phyloP scores from a whole-genome alignment of 1,284 basidiomycete species.

The Ganoderma leucocontextum region DNA sequence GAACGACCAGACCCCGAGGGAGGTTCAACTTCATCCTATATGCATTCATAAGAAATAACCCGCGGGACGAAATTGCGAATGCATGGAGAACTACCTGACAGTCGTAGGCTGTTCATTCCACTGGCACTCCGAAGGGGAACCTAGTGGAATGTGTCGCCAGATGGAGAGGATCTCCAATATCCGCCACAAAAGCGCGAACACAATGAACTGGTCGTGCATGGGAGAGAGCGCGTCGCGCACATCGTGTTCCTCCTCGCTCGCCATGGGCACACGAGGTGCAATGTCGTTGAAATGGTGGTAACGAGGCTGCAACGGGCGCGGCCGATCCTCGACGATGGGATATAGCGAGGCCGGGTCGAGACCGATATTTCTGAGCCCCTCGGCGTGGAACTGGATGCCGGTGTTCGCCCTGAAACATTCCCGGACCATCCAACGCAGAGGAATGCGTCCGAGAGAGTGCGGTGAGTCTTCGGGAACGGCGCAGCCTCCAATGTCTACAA shows the following conservation, averaged over 20 bases:
- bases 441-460: slow-evolving; percentile 63
- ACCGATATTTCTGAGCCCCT: slow-evolving; percentile 55
- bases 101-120: background rate
- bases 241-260: slow-evolving; percentile 59
- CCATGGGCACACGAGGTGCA: slow-evolving; percentile 35
- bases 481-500: slow-evolving; percentile 60
- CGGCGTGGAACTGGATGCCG: slow-evolving; percentile 49
- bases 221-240: slow-evolving; percentile 55
- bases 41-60: too few relatives aligned
- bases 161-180: slow-evolving; percentile 48
- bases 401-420: slow-evolving; percentile 55
- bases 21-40: too few relatives aligned
- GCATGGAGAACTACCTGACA: background rate
- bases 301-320: slow-evolving; percentile 3
- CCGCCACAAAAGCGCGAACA: slow-evolving; percentile 58
- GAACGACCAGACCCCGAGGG: background rate
- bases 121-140: background rate
- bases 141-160: background rate
- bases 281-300: background rate
- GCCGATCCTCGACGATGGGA: slow-evolving; percentile 13
- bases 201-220: slow-evolving; percentile 59
- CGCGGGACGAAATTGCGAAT: background rate
- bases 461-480: slow-evolving; percentile 59
- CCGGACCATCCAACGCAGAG: slow-evolving; percentile 73
- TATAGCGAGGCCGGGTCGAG: slow-evolving; percentile 54